These are phyloP conservation scores for Trichomonas gallinae DNA, from an alignment of 208 protist species.

Conservation along the genomic window DNA sequence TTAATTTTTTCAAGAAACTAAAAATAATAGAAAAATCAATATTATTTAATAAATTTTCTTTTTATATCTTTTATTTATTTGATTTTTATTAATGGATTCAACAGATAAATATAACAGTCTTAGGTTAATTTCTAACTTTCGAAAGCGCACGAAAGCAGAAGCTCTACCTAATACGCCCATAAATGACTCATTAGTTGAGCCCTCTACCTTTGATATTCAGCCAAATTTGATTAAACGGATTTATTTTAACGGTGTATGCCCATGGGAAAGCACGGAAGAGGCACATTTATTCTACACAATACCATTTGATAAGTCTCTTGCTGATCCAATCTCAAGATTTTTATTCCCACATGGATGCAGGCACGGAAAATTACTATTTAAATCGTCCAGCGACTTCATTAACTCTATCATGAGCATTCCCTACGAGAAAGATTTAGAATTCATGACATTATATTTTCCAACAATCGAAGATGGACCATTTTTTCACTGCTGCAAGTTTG, in stretches of 20 bases:
- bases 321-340: background rate
- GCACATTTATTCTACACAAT: background rate
- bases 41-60: no score
- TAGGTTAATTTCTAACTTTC: background rate
- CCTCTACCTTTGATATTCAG: background rate
- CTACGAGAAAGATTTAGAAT: background rate
- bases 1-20: no score
- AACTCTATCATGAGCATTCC: background rate
- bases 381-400: background rate
- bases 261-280: background rate
- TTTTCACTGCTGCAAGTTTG: background rate
- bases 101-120: background rate
- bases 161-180: background rate
- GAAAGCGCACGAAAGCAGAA: background rate
- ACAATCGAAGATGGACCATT: background rate
- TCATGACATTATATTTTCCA: background rate
- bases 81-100: no score
- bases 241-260: background rate
- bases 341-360: background rate
- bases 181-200: background rate
- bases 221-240: background rate
- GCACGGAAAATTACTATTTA: background rate
- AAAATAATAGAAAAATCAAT: no score
- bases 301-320: background rate
- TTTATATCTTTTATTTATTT: no score